A percentile compares a stretch with the other conserved stretches of the same genome.
Conservation (phyloP, 2,329 filamentous ascomycete species). For the Cladorrhinum sp. region DNA sequence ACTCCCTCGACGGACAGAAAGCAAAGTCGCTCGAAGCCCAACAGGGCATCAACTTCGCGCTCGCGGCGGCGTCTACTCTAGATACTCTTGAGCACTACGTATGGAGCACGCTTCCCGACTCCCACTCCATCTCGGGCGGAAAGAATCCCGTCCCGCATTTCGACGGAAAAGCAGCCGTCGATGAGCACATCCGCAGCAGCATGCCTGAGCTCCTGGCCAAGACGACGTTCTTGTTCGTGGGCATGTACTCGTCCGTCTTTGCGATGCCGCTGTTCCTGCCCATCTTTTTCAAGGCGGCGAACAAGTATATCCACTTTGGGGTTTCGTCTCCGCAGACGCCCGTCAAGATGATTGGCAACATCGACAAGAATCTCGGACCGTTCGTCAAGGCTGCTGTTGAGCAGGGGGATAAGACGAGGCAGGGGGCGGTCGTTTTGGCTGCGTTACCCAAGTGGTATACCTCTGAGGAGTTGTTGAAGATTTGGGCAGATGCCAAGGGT, state of each 20-base stretch:
- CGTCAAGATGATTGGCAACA: constrained; percentile 33
- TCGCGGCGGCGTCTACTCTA: constrained; percentile 17
- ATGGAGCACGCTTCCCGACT: constrained; percentile 26
- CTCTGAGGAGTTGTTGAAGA: constrained; percentile 30
- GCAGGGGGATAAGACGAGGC: constrained; percentile 30
- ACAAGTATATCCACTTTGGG: constrained; percentile 32
- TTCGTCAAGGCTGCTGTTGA: constrained; percentile 34
- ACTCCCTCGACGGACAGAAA: constrained; percentile 5
- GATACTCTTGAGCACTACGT: constrained; percentile 24
- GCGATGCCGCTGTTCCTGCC: constrained; percentile 20
- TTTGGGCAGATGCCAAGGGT: constrained; percentile 29
- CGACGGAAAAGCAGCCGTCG: constrained; percentile 24
- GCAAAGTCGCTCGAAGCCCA: constrained; percentile 21
- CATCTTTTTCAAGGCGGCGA: constrained; percentile 12
- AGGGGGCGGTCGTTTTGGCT: constrained; percentile 32
- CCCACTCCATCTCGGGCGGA: constrained; percentile 9
- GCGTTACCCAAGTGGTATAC: constrained; percentile 26
- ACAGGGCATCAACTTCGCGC: constrained; percentile 26
- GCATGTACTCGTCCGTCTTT: constrained; percentile 20
- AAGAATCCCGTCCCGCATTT: constrained; percentile 26
- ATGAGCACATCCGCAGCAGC: constrained; percentile 20
- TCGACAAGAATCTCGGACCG: constrained; percentile 32
- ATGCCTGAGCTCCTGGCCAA: constrained; percentile 17
- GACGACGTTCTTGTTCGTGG: constrained; percentile 28
- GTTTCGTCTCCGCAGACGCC: constrained; percentile 28